These are phyloP conservation scores for Colletotrichum spinosum DNA, from an alignment of 2,329 filamentous ascomycete genomes.

Conservation along the genomic window DNA sequence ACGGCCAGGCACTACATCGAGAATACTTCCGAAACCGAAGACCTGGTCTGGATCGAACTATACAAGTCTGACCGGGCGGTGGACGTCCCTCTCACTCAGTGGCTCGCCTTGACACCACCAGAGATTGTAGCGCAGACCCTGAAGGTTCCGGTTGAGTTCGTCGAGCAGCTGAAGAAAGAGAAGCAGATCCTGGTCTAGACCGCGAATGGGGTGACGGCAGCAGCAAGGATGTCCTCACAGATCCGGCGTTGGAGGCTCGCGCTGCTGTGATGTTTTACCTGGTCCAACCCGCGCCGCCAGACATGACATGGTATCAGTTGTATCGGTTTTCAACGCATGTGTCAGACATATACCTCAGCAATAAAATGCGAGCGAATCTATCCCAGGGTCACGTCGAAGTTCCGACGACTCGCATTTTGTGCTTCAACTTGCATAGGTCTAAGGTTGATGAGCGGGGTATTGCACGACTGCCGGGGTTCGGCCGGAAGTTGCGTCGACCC, in stretches of 20 bases:
- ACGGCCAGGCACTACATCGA: slow-evolving; percentile 72
- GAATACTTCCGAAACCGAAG: slow-evolving; percentile 72
- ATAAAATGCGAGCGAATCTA: slow-evolving; percentile 4
- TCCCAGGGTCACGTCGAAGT: slow-evolving; percentile 17
- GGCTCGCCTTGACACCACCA: slow-evolving; percentile 75
- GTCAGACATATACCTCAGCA: neutral
- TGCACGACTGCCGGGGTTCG: slow-evolving; percentile 2
- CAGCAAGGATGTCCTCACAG: neutral
- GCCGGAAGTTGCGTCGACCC: slow-evolving; percentile 1
- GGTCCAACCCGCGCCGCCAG: too few species aligned
- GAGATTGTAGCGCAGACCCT: slow-evolving; percentile 71
- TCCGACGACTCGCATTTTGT: slow-evolving; percentile 21
- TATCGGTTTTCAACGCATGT: too few species aligned
- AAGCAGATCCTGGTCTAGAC: slow-evolving; percentile 66
- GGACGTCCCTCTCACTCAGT: slow-evolving; percentile 75
- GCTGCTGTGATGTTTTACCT: too few species aligned
- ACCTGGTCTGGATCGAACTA: slow-evolving; percentile 76
- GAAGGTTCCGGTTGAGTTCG: slow-evolving; percentile 68
- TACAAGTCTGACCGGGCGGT: slow-evolving; percentile 76
- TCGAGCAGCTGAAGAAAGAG: slow-evolving; percentile 69
- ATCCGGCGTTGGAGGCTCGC: too few species aligned
- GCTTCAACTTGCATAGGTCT: slow-evolving; percentile 13
- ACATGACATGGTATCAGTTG: too few species aligned
- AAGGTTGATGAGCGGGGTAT: slow-evolving; percentile 33
- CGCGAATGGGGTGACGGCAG: neutral